Evolutionary conservation across 2,329 filamentous ascomycete genomes (phyloP).

Genomic region (Sporothrix protearum): DNA sequence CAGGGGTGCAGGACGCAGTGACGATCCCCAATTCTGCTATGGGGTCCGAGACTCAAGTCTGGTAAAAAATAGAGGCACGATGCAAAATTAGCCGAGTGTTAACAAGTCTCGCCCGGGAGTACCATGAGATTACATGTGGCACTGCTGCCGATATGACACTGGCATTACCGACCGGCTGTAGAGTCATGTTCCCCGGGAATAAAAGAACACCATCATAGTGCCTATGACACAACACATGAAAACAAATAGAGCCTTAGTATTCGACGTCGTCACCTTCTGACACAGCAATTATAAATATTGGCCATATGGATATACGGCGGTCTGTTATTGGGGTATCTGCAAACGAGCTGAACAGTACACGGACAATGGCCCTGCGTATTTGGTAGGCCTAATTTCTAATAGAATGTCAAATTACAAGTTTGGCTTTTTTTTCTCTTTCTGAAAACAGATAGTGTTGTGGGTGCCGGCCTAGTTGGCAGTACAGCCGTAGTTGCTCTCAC

Average conservation of each 20-base stretch:
- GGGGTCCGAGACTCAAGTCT: neutral
- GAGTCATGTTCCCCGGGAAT: neutral
- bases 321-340: neutral
- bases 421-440: neutral
- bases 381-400: neutral
- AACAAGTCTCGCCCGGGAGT: neutral
- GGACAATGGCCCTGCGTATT: neutral
- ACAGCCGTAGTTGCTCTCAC: neutral
- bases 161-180: neutral
- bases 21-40: neutral
- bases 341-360: neutral
- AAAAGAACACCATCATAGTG: neutral
- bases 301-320: neutral
- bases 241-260: neutral
- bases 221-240: slow-evolving; percentile 8
- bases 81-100: neutral
- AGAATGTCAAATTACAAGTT: too few relatives aligned
- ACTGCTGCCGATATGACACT: neutral
- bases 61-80: neutral
- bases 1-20: neutral
- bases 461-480: slow-evolving; percentile 5
- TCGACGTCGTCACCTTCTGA: neutral
- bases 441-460: neutral
- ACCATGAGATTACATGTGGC: neutral
- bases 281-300: neutral